phyloP scores from a whole-genome alignment of 192 early-diverging fungal species.

The Linderina pennispora region DNA sequence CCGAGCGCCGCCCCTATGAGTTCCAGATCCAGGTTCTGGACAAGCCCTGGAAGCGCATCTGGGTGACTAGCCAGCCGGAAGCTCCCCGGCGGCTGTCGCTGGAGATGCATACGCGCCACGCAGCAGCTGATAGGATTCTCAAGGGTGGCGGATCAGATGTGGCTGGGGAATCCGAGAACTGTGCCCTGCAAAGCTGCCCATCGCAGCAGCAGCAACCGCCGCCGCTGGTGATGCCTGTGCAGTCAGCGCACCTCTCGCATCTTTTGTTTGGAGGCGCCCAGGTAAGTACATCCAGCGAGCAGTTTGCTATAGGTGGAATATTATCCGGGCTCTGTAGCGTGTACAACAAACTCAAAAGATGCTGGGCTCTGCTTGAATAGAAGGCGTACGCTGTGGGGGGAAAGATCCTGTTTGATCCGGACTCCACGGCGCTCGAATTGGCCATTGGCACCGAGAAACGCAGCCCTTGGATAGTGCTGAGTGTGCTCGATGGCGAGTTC shows the following conservation, averaged over 20 bases:
- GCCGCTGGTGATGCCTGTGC: constrained; percentile 29
- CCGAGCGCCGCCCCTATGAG: neutral
- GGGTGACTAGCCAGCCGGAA: constrained; percentile 15
- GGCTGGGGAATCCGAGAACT: neutral
- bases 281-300: no score
- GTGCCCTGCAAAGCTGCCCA: neutral
- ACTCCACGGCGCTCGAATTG: constrained; percentile 1
- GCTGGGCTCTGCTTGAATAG: no score
- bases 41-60: constrained; percentile 36
- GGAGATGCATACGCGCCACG: no score
- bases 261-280: constrained; percentile 19
- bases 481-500: constrained; percentile 14
- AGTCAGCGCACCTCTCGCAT: constrained; percentile 20
- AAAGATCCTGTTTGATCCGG: constrained; percentile 17
- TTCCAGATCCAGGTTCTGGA: constrained; percentile 15
- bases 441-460: no score
- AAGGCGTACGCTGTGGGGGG: constrained; percentile 18
- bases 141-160: neutral
- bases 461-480: constrained; percentile 16
- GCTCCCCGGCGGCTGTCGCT: no score
- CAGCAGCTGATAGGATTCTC: neutral
- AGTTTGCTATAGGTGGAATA: no score
- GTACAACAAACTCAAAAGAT: no score
- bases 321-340: no score
- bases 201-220: constrained; percentile 5